A percentile compares a stretch with the other conserved stretches of the same genome.
phyloP scores from a whole-genome alignment of 805 yeast genomes.

The Cyberlindnera maritima region DNA sequence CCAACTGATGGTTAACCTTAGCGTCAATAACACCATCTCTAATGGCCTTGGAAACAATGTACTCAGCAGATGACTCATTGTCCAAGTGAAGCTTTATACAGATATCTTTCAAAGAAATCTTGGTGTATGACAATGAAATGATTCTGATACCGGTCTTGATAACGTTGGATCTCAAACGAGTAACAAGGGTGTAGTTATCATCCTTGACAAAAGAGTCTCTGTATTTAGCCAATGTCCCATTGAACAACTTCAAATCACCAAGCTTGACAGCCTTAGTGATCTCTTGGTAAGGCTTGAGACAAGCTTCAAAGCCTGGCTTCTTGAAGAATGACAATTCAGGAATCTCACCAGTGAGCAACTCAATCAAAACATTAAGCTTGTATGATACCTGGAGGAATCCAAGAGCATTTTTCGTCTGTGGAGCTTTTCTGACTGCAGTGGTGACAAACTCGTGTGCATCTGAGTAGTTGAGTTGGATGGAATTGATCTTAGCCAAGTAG shows the following conservation, averaged over 20 bases:
- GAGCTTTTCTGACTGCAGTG: conserved; percentile 95
- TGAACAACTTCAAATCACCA: conserved; percentile 85
- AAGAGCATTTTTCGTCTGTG: conserved; percentile 78
- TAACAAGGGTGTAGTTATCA: conserved; percentile 78
- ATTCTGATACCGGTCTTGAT: conserved; percentile 96
- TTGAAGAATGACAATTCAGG: conserved; percentile 85
- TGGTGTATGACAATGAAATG: conserved; percentile 86
- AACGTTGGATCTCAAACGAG: conserved; percentile 92
- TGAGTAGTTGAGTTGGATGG: conserved; percentile 90
- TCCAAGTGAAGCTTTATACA: conserved; percentile 90
- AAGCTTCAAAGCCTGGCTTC: conserved; percentile 54
- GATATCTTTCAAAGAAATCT: conserved; percentile 88
- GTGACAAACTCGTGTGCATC: conserved; percentile 86
- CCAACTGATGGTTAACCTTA: conserved; percentile 82
- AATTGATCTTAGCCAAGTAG: conserved; percentile 85
- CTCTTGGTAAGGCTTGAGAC: conserved; percentile 77
- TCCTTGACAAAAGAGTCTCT: conserved; percentile 65
- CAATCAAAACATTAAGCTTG: conserved; percentile 83
- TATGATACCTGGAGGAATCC: conserved; percentile 91
- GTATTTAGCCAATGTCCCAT: conserved; percentile 62
- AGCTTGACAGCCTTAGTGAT: conserved; percentile 88
- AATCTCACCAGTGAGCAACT: conserved; percentile 92
- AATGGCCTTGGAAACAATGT: conserved; percentile 93
- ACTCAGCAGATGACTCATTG: conserved; percentile 94
- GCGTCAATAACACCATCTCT: conserved; percentile 98